Evolutionary conservation across 2,329 filamentous ascomycete species (phyloP), one percentile per base, ranked within the genome.

Genomic region (Colletotrichum echinochloae): DNA sequence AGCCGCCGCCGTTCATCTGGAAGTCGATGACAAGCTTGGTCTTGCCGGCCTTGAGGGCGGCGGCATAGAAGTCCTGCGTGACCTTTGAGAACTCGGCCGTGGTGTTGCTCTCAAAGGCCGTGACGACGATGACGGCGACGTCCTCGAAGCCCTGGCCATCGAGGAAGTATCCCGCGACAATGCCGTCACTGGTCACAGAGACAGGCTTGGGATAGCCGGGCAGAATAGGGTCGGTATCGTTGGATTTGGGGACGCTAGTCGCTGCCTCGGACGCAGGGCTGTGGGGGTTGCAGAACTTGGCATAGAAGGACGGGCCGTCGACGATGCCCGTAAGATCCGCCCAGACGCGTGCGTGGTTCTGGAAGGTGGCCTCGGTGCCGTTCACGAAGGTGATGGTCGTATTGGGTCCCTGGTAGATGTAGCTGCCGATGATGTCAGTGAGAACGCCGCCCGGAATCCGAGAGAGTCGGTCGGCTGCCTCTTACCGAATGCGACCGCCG

Each of bases 21-120:
- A 91, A 78, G 74, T 90, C 89, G 37, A 91, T 80, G 28, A 91
- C 84, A 0, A 91, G 83, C 78, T 88, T 89, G 44, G 83, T 89
- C 79, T 89, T 90, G 70, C 85, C 86, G 2, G 82, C 83, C 8
- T 81, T 80, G 2, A 77, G 72, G 18, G 79, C 78, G 5, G 78
- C 68, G 23, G 77, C 74, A 57, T 82, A 78, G 66, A 82, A 81
- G 30, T 80, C 74, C 44, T 75, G 74, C 48, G 74, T 74, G 0
- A 80, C 77, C 6, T 76, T 71, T 55, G 83, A 78, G 70, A 83
- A 84, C 63, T 81, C 78, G 44, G 73, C 56, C 0, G 76, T 67
- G 54, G 72, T 75, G n/a, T 73, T 60, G 33, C 63, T 73, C 28
- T 76, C 66, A 49, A 81, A 81, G 2, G 66, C 72, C 0, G 72